phyloP scores from a whole-genome alignment of 2,329 filamentous ascomycete genomes.

The Dothideomycetes sp. region DNA sequence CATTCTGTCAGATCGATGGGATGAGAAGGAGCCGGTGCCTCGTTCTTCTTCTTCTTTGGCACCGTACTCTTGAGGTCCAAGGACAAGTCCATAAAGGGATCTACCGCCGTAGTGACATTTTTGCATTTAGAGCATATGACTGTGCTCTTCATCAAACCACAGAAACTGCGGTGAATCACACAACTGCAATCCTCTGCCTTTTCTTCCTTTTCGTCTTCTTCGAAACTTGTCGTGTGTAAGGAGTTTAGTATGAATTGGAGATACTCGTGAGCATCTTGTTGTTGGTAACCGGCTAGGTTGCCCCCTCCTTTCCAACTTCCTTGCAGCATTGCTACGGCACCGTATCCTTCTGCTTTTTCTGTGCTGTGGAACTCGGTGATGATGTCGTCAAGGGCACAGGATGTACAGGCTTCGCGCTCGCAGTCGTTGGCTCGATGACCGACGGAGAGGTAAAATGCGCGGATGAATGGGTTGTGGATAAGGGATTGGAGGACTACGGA shows the following conservation, averaged over 20 bases:
- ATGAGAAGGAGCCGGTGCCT: slow-evolving; percentile 19
- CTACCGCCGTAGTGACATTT: slow-evolving; percentile 70
- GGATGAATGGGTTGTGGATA: slow-evolving; percentile 83
- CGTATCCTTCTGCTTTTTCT: slow-evolving; percentile 80
- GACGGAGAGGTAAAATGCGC: slow-evolving; percentile 86
- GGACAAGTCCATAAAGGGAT: slow-evolving; percentile 85
- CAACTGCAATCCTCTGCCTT: slow-evolving; percentile 57
- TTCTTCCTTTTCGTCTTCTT: slow-evolving; percentile 23
- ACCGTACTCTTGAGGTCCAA: slow-evolving; percentile 63
- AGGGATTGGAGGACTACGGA: slow-evolving; percentile 91
- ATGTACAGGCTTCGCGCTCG: slow-evolving; percentile 46
- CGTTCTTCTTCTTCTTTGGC: slow-evolving; percentile 46
- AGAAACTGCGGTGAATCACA: slow-evolving; percentile 90
- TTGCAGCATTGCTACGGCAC: slow-evolving; percentile 78
- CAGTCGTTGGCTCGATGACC: slow-evolving; percentile 77
- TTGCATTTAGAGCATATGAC: slow-evolving; percentile 85
- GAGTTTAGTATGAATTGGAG: slow-evolving; percentile 93
- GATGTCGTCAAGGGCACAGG: slow-evolving; percentile 53
- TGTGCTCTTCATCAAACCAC: slow-evolving; percentile 80
- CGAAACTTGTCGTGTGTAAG: slow-evolving; percentile 67
- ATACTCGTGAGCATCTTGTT: slow-evolving; percentile 96
- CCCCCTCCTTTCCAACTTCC: slow-evolving; percentile 74
- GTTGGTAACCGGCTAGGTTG: slow-evolving; percentile 72
- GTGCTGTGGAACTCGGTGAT: slow-evolving; percentile 57
- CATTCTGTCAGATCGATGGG: slow-evolving; percentile 47